Percentiles rank a stretch among this genome's conserved stretches.
Conservation (phyloP, 768 basidiomycete species). For the Boletus insuetus region DNA sequence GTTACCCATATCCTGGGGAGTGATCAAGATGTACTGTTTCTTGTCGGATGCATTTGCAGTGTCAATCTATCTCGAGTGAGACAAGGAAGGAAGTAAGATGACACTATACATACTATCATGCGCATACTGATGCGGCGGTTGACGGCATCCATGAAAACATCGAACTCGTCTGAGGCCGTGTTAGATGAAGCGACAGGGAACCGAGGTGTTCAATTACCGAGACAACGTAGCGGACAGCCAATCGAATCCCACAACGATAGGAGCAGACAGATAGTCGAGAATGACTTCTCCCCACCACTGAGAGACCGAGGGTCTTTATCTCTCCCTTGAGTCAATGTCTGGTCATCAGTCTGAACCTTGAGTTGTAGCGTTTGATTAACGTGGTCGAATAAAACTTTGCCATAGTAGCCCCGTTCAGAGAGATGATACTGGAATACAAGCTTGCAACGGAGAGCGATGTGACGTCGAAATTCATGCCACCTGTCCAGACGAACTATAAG, state of each 20-base stretch:
- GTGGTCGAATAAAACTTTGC: constrained; percentile 88
- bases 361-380: constrained; percentile 57
- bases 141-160: constrained; percentile 96
- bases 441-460: constrained; percentile 87
- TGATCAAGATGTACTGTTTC: constrained; percentile 94
- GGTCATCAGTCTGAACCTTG: constrained; percentile 84
- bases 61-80: constrained; percentile 58
- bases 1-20: constrained; percentile 90
- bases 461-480: constrained; percentile 87
- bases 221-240: constrained; percentile 88
- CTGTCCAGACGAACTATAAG: constrained; percentile 60
- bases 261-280: constrained; percentile 91
- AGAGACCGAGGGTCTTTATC: constrained; percentile 86
- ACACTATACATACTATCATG: constrained; percentile 69
- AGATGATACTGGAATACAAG: constrained; percentile 80
- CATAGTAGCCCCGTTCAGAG: constrained; percentile 82
- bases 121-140: constrained; percentile 91
- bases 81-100: background rate
- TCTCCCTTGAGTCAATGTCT: constrained; percentile 57
- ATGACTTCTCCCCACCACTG: constrained; percentile 95
- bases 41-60: constrained; percentile 83
- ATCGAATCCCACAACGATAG: constrained; percentile 97
- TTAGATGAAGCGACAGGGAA: constrained; percentile 7
- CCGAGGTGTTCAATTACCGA: constrained; percentile 49
- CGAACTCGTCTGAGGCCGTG: constrained; percentile 76